phyloP scores from a whole-genome alignment of 1,139 yeast species.

The Saccharomyces pastorianus region DNA sequence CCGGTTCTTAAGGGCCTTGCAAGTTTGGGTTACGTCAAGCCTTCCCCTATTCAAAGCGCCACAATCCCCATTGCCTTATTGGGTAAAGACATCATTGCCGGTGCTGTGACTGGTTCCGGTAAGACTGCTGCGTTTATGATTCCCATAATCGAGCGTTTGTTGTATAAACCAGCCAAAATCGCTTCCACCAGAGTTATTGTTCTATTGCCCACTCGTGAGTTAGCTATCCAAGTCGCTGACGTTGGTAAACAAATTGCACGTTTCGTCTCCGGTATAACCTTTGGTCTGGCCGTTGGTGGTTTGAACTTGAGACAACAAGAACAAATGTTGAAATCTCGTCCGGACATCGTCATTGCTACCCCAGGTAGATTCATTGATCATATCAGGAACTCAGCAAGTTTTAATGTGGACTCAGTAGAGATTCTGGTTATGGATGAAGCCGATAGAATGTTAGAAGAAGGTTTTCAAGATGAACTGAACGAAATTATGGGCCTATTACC shows the following conservation, averaged over 20 bases:
- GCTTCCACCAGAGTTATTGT: slow-evolving; percentile 87
- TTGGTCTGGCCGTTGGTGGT: slow-evolving; percentile 97
- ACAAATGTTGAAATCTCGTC: slow-evolving; percentile 81
- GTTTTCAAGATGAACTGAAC: slow-evolving; percentile 88
- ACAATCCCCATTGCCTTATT: slow-evolving; percentile 86
- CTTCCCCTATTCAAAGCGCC: slow-evolving; percentile 91
- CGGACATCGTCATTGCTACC: slow-evolving; percentile 94
- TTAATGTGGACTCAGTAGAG: slow-evolving; percentile 83
- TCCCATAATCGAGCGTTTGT: slow-evolving; percentile 85
- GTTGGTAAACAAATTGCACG: slow-evolving; percentile 82
- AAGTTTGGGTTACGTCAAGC: slow-evolving; percentile 70
- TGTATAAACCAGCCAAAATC: slow-evolving; percentile 77
- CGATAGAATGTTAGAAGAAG: slow-evolving; percentile 98
- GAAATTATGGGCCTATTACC: slow-evolving; percentile 86
- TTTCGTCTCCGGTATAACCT: slow-evolving; percentile 63
- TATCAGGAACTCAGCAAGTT: slow-evolving; percentile 87
- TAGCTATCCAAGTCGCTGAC: slow-evolving; percentile 92
- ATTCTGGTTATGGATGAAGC: slow-evolving; percentile 84
- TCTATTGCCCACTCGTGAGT: slow-evolving; percentile 92
- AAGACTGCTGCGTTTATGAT: slow-evolving; percentile 97
- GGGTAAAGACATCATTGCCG: slow-evolving; percentile 96
- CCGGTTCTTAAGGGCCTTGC: slow-evolving; percentile 81
- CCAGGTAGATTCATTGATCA: slow-evolving; percentile 97
- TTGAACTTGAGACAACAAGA: slow-evolving; percentile 90
- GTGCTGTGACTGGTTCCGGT: slow-evolving; percentile 99